These are phyloP conservation scores for Allium cepa DNA, from an alignment of 106 monocot species.

Conservation along the genomic window DNA sequence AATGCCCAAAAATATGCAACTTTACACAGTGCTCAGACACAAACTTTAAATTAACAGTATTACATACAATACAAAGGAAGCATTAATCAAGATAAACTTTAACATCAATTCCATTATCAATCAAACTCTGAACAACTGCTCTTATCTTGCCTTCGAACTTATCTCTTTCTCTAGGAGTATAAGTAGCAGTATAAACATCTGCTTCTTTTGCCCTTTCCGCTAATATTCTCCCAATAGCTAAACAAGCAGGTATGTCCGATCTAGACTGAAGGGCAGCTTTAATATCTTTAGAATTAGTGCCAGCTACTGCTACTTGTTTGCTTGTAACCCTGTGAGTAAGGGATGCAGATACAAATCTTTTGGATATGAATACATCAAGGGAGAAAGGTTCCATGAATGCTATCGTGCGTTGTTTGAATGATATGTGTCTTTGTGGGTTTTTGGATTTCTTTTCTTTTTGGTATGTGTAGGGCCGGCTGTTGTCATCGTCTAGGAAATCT, in stretches of 20 bases:
- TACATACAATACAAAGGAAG: neutral
- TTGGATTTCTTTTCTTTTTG: constrained; percentile 76
- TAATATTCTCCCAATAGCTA: constrained; percentile 62
- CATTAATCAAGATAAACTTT: constrained; percentile 91
- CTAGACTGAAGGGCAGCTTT: constrained; percentile 79
- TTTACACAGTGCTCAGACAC: too few relatives aligned
- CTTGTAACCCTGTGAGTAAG: constrained; percentile 80
- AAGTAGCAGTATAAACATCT: constrained; percentile 74
- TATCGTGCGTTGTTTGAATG: constrained; percentile 82
- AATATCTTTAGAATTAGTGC: constrained; percentile 93
- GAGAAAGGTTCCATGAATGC: constrained; percentile 96
- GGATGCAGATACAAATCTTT: constrained; percentile 87
- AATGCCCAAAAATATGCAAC: too few relatives aligned
- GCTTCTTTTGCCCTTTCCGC: constrained; percentile 85
- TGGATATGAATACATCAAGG: constrained; percentile 88
- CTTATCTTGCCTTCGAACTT: constrained; percentile 95
- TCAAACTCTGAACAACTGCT: constrained; percentile 84
- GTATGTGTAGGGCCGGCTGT: constrained; percentile 89
- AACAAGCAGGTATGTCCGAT: constrained; percentile 85
- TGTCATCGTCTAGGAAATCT: constrained; percentile 86
- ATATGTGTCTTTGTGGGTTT: constrained; percentile 79
- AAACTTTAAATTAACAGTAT: too few relatives aligned
- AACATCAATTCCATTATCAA: constrained; percentile 85
- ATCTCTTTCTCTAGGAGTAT: constrained; percentile 76
- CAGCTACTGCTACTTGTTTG: constrained; percentile 95